phyloP scores from a whole-genome alignment of 2,329 filamentous ascomycete genomes.

The Lachnellula occidentalis region DNA sequence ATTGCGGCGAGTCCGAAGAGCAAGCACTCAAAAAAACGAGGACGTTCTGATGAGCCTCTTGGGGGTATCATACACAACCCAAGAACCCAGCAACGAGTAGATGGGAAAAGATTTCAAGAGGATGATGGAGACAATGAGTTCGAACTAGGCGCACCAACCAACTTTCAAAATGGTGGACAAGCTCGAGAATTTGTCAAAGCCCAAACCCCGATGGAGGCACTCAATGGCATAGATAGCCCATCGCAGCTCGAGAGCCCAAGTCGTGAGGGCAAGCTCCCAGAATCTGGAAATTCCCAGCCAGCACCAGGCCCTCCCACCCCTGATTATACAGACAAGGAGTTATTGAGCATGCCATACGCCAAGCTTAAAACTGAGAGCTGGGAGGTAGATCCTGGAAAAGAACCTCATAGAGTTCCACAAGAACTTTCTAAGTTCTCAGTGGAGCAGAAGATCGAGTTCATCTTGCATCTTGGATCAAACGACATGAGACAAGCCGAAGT shows the following conservation, averaged over 20 bases:
- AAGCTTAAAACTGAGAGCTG: constrained; percentile 18
- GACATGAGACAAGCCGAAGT: constrained; percentile 11
- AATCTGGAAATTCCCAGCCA: neutral
- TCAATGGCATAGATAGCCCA: neutral
- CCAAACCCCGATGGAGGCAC: neutral
- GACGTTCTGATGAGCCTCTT: neutral
- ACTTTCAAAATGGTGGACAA: neutral
- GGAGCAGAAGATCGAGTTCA: constrained; percentile 14
- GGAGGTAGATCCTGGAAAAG: constrained; percentile 10
- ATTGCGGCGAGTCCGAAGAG: neutral
- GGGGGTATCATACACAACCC: neutral
- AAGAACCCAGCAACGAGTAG: neutral
- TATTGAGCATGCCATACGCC: constrained; percentile 22
- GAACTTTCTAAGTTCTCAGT: constrained; percentile 13
- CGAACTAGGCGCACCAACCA: neutral
- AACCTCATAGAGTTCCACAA: constrained; percentile 5
- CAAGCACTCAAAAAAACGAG: constrained; percentile 2
- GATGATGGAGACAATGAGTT: neutral
- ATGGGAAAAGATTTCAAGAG: neutral
- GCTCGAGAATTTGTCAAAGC: neutral
- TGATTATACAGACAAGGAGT: constrained; percentile 17
- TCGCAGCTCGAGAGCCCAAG: neutral
- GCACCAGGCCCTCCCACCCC: neutral
- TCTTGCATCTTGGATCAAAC: neutral
- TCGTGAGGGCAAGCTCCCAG: neutral